These are phyloP conservation scores for Prunus salicina DNA, from an alignment of 306 rosid genomes.

Conservation along the genomic window DNA sequence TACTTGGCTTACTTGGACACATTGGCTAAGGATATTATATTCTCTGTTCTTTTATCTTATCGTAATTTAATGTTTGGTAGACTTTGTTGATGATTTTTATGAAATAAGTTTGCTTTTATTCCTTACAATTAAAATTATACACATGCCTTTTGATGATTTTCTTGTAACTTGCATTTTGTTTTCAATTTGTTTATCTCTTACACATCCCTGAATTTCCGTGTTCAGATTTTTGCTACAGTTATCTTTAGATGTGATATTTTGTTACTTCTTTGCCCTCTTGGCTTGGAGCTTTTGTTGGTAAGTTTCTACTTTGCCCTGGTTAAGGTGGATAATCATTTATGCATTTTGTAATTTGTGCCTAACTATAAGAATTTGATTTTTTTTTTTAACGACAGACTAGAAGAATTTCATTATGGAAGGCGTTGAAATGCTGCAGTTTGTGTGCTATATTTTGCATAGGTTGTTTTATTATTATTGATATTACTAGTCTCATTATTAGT, in stretches of 20 bases:
- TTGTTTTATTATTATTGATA: conserved; percentile 33
- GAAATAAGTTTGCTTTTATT: not conserved
- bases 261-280: conserved; percentile 78
- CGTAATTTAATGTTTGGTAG: not conserved
- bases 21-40: not conserved
- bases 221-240: conserved; percentile 81
- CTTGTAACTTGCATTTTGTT: not conserved
- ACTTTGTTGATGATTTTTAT: not conserved
- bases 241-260: conserved; percentile 85
- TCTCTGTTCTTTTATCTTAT: not conserved
- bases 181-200: conserved; percentile 5
- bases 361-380: not conserved
- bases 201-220: conserved; percentile 19
- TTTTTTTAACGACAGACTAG: conserved; percentile 49
- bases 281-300: conserved; percentile 82
- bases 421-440: conserved; percentile 59
- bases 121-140: not conserved
- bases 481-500: not conserved
- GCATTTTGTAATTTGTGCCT: not conserved
- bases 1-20: not conserved
- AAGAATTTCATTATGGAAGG: conserved; percentile 65
- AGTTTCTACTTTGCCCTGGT: conserved; percentile 16
- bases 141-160: not conserved
- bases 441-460: conserved; percentile 70
- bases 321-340: conserved; percentile 4